Evolutionary conservation across 176 grass and related monocot species (phyloP), one percentile per base, ranked within the genome.

Genomic region (Tillandsia leiboldiana): DNA sequence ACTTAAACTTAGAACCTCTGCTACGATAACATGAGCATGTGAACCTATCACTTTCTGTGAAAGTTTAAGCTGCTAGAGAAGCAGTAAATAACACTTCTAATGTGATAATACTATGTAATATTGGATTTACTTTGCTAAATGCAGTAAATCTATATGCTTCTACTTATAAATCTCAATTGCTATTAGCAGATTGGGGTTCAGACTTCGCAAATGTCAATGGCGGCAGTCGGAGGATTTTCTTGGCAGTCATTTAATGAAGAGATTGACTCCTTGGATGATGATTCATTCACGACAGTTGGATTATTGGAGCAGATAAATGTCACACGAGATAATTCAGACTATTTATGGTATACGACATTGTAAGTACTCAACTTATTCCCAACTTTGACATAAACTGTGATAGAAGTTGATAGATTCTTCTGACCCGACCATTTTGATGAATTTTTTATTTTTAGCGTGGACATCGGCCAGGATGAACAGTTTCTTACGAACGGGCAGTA

Each of bases 301-400:
- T 83, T 99, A 74, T 71, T 99, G 62, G 94, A 99, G 77, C 94
- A 99, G 51, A 81, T 99, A 75, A 99, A 99, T 69, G 67, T 99
- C 51, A 99, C 94, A 13, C 90, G 94, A 84, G 94, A 99, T 86
- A 87, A 18, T 81, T 88, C 89, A 27, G 94, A 99, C 62, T 99
- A 99, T 66, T 79, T 99, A 27, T 99, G 94, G 94, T 99, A 99
- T 66, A 93, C 84, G 48, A 99, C 89, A 79, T 77, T 75, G 94
- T 99, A 90, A 90, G 94, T 82, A 66, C 17, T 27, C 22, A 47
- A 72, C 47, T 70, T 27, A 14, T 48, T 11, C 63, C 33, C 26
- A 68, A 51, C 13, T 73, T 57, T 64, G 51, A 63, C 50, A 26
- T 66, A 42, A 42, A 42, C 33, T 7, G 33, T 42, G 33, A 42